Base-by-base conservation (phyloP, 371 early-diverging fungal species). In the Racocetra persica region DNA sequence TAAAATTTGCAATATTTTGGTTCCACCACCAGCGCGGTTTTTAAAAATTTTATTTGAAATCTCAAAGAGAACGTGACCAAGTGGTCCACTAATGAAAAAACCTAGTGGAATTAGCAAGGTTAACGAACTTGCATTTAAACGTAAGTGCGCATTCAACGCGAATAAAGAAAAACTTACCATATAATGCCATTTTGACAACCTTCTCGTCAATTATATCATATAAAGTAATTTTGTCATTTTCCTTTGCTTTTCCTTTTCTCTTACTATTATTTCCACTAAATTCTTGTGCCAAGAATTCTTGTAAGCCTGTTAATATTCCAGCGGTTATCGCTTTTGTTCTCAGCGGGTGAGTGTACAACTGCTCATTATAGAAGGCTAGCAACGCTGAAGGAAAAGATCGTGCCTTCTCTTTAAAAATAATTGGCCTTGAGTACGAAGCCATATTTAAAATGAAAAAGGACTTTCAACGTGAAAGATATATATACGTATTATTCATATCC, bases 321-420 rank as follows among this genome's bases (percentile, higher is more conserved):
- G 93, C 88, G 26, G 95, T 96, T 81, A 89, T 84, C n/a, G 95
- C 92, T 87, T 96, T 96, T 77, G 95, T 94, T 45, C 88, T 87
- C 45, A 95, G 86, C 51, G 96, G 96, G 57, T 91, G 84, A 52
- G 89, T 84, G 26, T 88, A 88, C 57, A 94, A 88, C 77, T 89
- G 84, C 5, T 89, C 67, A 52, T 93, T 86, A 83, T 94, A 94
- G 82, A 90, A 87, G 1, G 88, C 83, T 84, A 93, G 86, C 74
- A 93, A 72, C 6, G 84, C 41, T 20, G 38, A 49, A 24, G 45
- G 77, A 62, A 77, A 63, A 63, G 41, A 41, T 77, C 22, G 63
- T 11, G 77, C 49, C 13, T 7, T 26, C 45, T 62, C n/a, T 52
- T 32, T 32, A 28, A 54, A 28, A 55, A 52, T 26, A 16, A 73